phyloP scores from a whole-genome alignment of 345 rosid species.

The Crucihimalaya himalaica region DNA sequence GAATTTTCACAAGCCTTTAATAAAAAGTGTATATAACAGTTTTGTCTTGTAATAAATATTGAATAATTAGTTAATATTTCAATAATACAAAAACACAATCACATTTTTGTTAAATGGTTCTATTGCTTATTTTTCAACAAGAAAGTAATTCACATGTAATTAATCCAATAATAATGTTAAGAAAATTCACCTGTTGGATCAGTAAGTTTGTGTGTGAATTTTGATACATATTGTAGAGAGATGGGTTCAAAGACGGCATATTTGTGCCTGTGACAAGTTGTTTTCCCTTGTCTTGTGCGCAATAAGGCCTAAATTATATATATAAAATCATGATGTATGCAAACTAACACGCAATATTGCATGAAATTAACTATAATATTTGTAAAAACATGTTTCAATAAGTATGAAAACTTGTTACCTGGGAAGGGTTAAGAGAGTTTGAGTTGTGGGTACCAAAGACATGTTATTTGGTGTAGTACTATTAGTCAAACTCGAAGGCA shows the following conservation, averaged over 20 bases:
- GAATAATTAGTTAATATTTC: not conserved
- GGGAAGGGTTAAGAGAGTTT: not conserved
- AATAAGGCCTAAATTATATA: not conserved
- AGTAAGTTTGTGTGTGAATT: conserved; percentile 21
- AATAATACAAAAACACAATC: too few species aligned
- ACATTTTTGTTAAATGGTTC: not conserved
- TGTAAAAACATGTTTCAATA: not conserved
- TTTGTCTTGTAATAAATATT: not conserved
- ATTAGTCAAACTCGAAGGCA: not conserved
- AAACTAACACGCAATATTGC: conserved; percentile 13
- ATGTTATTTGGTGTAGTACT: not conserved
- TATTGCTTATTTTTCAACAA: not conserved
- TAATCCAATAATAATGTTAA: not conserved
- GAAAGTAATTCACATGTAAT: not conserved
- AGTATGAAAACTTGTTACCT: conserved; percentile 4
- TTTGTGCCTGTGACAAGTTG: conserved; percentile 5
- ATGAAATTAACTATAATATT: not conserved
- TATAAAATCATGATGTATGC: not conserved
- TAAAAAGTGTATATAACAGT: not conserved
- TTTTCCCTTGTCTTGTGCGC: conserved; percentile 22
- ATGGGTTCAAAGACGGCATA: conserved; percentile 7
- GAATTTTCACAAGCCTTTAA: not conserved
- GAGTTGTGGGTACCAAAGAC: conserved; percentile 17
- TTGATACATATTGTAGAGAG: conserved; percentile 5
- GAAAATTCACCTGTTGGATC: conserved; percentile 8